These are phyloP conservation scores for Elaeis guineensis DNA, from an alignment of 176 grass and related monocot genomes.

Conservation along the genomic window DNA sequence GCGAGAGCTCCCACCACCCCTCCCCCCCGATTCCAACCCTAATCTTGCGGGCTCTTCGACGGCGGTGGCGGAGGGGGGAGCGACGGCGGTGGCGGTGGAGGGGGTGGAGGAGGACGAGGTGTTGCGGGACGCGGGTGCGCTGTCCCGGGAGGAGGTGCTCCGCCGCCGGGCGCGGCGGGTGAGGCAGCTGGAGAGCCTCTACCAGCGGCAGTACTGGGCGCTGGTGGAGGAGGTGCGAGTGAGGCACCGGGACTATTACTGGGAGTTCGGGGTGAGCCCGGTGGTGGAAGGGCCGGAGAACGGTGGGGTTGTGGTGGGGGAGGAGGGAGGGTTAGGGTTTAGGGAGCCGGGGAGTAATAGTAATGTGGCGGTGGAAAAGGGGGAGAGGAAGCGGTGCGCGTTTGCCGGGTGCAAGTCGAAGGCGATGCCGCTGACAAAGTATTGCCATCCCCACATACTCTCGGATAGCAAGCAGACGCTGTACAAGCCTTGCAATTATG, in stretches of 20 bases:
- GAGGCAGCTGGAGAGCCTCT: slow-evolving; percentile 14
- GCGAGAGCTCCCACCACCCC: no score
- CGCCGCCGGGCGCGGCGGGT: slow-evolving; percentile 24
- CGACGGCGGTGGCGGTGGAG: background rate
- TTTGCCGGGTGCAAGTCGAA: no score
- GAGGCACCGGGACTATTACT: slow-evolving; percentile 42
- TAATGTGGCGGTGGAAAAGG: no score
- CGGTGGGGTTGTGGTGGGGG: background rate
- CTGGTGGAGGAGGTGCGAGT: slow-evolving; percentile 30
- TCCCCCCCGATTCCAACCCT: background rate
- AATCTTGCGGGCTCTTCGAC: background rate
- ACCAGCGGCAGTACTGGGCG: slow-evolving; percentile 28
- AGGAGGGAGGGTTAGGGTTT: background rate
- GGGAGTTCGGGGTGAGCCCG: slow-evolving; percentile 38
- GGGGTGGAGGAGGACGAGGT: slow-evolving; percentile 19
- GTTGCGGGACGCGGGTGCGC: slow-evolving; percentile 1
- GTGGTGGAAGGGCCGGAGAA: background rate
- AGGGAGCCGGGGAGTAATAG: background rate
- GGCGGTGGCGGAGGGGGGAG: slow-evolving; percentile 22
- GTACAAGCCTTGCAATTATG: slow-evolving; percentile 62
- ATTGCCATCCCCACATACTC: slow-evolving; percentile 79
- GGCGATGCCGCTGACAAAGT: slow-evolving; percentile 69
- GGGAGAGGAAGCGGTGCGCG: no score
- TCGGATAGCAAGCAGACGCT: slow-evolving; percentile 59
- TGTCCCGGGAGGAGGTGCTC: slow-evolving; percentile 31